A percentile compares a stretch with the other conserved stretches of the same genome.
phyloP scores from a whole-genome alignment of 805 yeast genomes.

The Hanseniaspora taiwanica region DNA sequence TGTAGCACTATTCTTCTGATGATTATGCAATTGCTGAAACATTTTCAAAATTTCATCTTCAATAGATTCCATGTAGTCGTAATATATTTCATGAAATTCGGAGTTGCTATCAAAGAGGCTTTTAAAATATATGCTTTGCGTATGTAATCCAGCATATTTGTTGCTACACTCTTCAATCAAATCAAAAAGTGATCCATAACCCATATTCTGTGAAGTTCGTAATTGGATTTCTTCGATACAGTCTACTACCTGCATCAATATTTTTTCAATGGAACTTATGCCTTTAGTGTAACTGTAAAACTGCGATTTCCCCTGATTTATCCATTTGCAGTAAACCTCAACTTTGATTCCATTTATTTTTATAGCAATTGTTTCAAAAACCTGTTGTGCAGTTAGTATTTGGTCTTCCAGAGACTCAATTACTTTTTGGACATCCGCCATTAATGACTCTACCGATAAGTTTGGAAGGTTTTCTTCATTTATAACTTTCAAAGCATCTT shows the following conservation, averaged over 20 bases:
- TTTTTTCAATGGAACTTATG: neutral
- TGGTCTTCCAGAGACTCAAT: neutral
- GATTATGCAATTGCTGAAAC: conserved; percentile 23
- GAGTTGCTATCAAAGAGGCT: conserved; percentile 26
- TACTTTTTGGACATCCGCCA: neutral
- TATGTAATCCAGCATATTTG: conserved; percentile 16
- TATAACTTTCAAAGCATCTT: neutral
- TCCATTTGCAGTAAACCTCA: neutral
- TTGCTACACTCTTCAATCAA: conserved; percentile 23
- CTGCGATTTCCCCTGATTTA: neutral
- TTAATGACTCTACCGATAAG: neutral
- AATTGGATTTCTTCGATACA: conserved; percentile 25
- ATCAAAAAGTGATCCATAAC: conserved; percentile 16
- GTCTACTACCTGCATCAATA: conserved; percentile 15
- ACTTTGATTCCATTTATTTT: neutral
- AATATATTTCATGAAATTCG: conserved; percentile 32
- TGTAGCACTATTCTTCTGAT: conserved; percentile 9
- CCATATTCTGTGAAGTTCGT: conserved; percentile 16
- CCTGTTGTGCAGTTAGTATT: neutral
- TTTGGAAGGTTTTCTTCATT: neutral
- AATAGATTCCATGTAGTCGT: conserved; percentile 30
- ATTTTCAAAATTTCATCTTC: conserved; percentile 27
- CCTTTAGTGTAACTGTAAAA: neutral
- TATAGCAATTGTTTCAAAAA: neutral
- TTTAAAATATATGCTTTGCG: conserved; percentile 19